Evolutionary conservation across 2,329 filamentous ascomycete species (phyloP), one percentile per base, ranked within the genome.

Genomic region (Nemania diffusa): DNA sequence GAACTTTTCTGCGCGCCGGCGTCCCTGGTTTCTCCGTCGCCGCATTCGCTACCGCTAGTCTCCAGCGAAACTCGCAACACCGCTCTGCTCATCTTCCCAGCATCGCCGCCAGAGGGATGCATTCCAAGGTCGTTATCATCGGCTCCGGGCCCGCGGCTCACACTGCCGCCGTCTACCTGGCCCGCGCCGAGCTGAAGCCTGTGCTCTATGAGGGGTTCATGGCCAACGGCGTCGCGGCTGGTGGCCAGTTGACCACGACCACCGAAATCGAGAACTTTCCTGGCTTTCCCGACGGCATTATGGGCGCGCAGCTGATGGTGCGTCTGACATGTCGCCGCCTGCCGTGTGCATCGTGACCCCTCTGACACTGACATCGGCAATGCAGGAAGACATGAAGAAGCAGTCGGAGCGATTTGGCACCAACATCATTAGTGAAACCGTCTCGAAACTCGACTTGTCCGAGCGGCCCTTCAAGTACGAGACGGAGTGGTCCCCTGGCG

Each of bases 241-340:
- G 96, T 74, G 96, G 96, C 65, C 96, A 99, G 86, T 87, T 99
- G 74, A 99, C 97, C 62, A 99, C 97, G 27, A 99, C 96, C 62
- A 98, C 97, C 76, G 97, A 99, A 74, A 90, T 99, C 67, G 96
- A 99, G 85, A 99, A 99, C 87, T 99, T 91, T 82, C 96, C 96
- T 27, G 96, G 96, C 55, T 99, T 98, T 84, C 92, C 92, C 76
- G 88, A 92, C 75, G 92, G 91, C 71, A 94, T 99, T 79, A 92
- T 93, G 82, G 96, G 96, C 73, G 82, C 87, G 64, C 91, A 93
- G 77, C 85, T 99, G 73, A 99, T 99, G 96, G 87, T 89, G 72
- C 62, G 84, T 76, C 34, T 3, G 40, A 37, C 20, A 17, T 40
- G 5, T 29, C 32, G n/a, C 48, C 24, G 11, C 11, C 13, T 42